Evolutionary conservation across 208 protist species (phyloP).

Genomic region (Leishmania braziliensis): DNA sequence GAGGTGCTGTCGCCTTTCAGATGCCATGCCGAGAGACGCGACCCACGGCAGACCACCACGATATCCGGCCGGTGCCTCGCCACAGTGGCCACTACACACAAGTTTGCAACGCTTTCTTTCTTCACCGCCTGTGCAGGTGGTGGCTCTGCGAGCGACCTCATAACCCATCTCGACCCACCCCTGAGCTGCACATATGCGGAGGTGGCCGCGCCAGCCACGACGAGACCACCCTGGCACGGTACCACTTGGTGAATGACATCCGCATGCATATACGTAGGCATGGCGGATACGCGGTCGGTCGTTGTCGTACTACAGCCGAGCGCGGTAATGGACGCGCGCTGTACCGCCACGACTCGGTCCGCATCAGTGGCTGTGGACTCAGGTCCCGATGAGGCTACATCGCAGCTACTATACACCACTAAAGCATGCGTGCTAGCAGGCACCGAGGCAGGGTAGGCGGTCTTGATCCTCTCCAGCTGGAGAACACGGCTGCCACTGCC

Average conservation of each 20-base stretch:
- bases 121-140: too few species aligned
- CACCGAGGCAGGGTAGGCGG: not conserved
- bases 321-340: conserved; percentile 13
- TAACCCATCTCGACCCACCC: conserved; percentile 2
- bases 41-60: conserved; percentile 11
- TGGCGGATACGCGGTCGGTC: not conserved
- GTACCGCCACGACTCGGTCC: conserved; percentile 29
- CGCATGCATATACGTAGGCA: conserved; percentile 13
- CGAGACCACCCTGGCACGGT: conserved; percentile 18
- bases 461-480: conserved; percentile 1
- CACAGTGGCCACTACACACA: conserved; percentile 7
- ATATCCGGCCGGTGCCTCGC: conserved; percentile 14
- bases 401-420: conserved; percentile 32
- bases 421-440: conserved; percentile 20
- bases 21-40: conserved; percentile 21
- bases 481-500: not conserved
- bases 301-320: not conserved
- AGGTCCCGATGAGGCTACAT: not conserved
- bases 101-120: not conserved
- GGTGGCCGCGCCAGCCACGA: conserved; percentile 5
- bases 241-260: conserved; percentile 22
- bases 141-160: conserved; percentile 1
- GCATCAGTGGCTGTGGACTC: not conserved
- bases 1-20: conserved; percentile 10
- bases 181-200: conserved; percentile 17